Conservation (phyloP, 75 land plant species). For the Gnetum montanum region DNA sequence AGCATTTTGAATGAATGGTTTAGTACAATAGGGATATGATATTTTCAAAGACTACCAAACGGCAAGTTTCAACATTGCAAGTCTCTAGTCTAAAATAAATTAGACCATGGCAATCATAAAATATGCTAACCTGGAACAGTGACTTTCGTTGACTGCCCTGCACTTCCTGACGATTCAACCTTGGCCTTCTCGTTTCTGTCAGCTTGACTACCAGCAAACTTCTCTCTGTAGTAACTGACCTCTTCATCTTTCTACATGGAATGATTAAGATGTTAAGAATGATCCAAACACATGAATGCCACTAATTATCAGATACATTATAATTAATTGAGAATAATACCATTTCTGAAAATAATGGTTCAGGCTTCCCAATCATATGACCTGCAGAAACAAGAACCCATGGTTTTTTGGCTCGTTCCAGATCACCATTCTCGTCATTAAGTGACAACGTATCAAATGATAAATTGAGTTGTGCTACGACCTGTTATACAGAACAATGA, state of each 20-base stretch:
- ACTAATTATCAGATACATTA: background rate
- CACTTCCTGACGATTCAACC: constrained; percentile 39
- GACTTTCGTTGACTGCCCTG: constrained; percentile 34
- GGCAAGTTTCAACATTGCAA: background rate
- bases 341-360: constrained; percentile 83
- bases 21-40: background rate
- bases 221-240: constrained; percentile 45
- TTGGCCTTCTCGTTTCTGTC: constrained; percentile 54
- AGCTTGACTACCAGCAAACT: constrained; percentile 93
- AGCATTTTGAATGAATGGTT: background rate
- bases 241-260: constrained; percentile 77
- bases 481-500: constrained; percentile 27
- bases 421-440: constrained; percentile 55
- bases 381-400: constrained; percentile 77
- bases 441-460: constrained; percentile 43
- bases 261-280: too few relatives aligned
- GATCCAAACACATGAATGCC: background rate
- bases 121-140: constrained; percentile 60
- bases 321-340: constrained; percentile 29
- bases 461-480: constrained; percentile 69
- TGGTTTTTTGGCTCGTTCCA: constrained; percentile 36
- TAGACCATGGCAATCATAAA: too few relatives aligned
- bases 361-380: constrained; percentile 80
- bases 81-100: too few relatives aligned
- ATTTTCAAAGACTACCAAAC: too few relatives aligned